Percentiles rank a stretch among this genome's conserved stretches.
These are phyloP conservation scores for Penicillium sp. DNA, from an alignment of 2,329 filamentous ascomycete genomes.

Conservation along the genomic window DNA sequence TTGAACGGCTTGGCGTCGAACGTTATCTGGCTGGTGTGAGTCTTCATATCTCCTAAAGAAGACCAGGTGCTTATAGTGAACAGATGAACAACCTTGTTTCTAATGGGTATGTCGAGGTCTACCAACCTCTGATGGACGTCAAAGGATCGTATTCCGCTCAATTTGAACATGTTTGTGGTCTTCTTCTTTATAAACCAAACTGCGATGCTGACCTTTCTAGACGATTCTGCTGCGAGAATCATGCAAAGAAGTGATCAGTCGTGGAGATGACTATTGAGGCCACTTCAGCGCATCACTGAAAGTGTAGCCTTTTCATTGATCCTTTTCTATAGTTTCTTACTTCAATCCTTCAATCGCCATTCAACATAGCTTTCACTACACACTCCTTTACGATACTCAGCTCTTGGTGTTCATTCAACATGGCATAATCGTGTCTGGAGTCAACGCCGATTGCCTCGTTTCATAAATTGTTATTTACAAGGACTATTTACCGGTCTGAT, in stretches of 20 bases:
- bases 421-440: neutral
- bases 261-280: constrained; percentile 53
- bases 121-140: constrained; percentile 58
- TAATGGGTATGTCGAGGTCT: constrained; percentile 58
- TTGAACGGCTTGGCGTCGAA: constrained; percentile 62
- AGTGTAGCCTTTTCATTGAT: neutral
- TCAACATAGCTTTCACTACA: neutral
- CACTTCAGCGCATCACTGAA: neutral
- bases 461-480: no score
- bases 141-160: constrained; percentile 64
- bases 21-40: constrained; percentile 59
- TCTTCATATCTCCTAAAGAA: neutral
- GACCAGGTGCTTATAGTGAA: constrained; percentile 4
- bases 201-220: constrained; percentile 31
- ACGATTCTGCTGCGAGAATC: constrained; percentile 50
- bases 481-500: no score
- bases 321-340: neutral
- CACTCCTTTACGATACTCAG: neutral
- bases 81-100: constrained; percentile 59
- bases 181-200: constrained; percentile 1
- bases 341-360: neutral
- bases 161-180: constrained; percentile 57
- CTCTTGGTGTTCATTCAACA: constrained; percentile 5
- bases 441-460: no score
- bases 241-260: constrained; percentile 54